Percentiles rank a stretch among this genome's conserved stretches.
Conservation (phyloP, 257 asterid genomes). For the Solanum pinnatisectum region DNA sequence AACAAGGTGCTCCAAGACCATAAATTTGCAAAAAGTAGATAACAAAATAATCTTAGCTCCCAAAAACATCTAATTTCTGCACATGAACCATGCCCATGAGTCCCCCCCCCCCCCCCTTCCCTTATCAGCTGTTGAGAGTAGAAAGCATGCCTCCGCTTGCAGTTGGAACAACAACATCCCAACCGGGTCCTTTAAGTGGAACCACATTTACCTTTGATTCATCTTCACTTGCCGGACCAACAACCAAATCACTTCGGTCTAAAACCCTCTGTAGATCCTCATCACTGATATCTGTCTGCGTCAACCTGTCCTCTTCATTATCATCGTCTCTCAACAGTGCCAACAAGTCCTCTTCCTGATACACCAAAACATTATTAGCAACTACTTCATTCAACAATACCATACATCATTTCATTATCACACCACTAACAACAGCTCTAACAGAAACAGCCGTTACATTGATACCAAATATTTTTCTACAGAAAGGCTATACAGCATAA, state of each 20-base stretch:
- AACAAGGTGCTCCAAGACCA: neutral
- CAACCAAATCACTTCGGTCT: constrained; percentile 71
- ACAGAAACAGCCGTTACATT: neutral
- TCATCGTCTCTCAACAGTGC: constrained; percentile 74
- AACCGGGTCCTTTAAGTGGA: constrained; percentile 91
- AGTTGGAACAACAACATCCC: constrained; percentile 91
- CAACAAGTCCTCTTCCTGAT: constrained; percentile 80
- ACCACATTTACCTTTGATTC: constrained; percentile 1
- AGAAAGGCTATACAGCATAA: neutral
- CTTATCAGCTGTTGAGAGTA: constrained; percentile 47
- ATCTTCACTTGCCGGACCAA: constrained; percentile 9
- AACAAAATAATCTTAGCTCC: neutral
- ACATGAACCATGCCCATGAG: neutral
- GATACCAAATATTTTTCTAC: neutral
- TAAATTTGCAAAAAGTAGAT: neutral
- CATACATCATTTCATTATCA: neutral
- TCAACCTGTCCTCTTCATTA: constrained; percentile 56
- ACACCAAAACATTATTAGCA: neutral
- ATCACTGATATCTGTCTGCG: constrained; percentile 73
- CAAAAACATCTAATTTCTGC: constrained; percentile 1
- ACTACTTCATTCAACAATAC: neutral
- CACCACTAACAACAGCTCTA: neutral
- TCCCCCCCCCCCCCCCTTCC: neutral
- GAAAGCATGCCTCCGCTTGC: constrained; percentile 81
- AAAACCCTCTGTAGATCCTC: constrained; percentile 70